Conservation (phyloP, 305 asterid species). For the Withania somnifera region DNA sequence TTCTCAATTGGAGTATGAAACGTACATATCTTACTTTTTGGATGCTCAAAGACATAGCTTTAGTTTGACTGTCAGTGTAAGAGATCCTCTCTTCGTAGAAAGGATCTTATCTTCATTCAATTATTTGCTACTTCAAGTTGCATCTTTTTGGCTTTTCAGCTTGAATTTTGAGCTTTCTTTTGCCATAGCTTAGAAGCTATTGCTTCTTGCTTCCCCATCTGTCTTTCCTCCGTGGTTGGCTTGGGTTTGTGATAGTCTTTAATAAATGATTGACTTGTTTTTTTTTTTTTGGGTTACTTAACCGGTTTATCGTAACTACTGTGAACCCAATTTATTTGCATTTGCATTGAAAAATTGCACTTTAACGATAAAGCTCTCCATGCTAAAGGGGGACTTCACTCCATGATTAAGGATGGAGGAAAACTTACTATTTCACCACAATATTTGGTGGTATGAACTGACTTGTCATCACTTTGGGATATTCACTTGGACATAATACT, state of each 20-base stretch:
- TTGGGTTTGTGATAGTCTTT: not conserved
- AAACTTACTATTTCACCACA: no score
- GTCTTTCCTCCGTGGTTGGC: not conserved
- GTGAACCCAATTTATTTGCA: no score
- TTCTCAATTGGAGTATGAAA: not conserved
- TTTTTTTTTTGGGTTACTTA: no score
- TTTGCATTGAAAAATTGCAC: no score
- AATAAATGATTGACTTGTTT: not conserved
- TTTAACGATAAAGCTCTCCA: no score
- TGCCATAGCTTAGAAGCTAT: not conserved
- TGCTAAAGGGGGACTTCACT: no score
- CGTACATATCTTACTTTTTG: not conserved
- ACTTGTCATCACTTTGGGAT: not conserved
- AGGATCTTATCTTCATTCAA: not conserved
- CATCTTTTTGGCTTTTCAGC: not conserved
- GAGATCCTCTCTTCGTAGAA: not conserved
- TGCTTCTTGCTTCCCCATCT: not conserved
- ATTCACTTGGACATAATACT: not conserved
- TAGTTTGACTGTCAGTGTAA: not conserved
- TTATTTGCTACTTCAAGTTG: not conserved
- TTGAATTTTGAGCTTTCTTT: not conserved
- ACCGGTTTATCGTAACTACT: no score
- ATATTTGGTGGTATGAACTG: not conserved
- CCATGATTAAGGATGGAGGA: no score
- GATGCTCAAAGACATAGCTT: not conserved